Base-by-base conservation (phyloP, 2,329 filamentous ascomycete species). In the Xylaria arbuscula region DNA sequence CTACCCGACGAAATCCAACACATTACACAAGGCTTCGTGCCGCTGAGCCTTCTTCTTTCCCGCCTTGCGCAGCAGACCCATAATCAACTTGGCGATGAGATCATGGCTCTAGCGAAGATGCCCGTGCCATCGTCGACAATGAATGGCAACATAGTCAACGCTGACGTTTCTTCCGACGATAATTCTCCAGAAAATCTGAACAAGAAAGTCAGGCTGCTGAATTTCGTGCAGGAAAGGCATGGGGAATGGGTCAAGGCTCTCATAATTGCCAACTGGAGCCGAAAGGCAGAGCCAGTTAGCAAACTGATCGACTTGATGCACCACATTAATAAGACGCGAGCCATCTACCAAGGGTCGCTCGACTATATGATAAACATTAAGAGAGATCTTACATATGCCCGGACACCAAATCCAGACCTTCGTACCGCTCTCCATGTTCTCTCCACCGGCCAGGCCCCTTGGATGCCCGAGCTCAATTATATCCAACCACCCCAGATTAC, bases 241-340 rank as follows among this genome's bases (percentile, higher is more conserved):
- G 89, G 91, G 36, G 93, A 93, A 82, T 98, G 97, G 85, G 93
- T 97, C 78, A 98, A 99, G 82, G 88, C 94, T 8, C 85, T 98
- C 22, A 93, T 99, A 24, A 90, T 99, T 55, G 90, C 92, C 1
- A 92, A 96, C 80, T 99, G 96, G 96, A 93, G 92, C 77, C 88
- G 92, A 76, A 91, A 92, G 78, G 89, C 91, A 40, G 86, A 89
- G 47, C 89, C 92, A 73, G 92, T 98, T 73, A 92, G 91, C 82
- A 93, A 92, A 79, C 86, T 98, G 69, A 97, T 98, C 72, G 94
- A 98, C 76, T 82, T 99, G 72, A 92, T 92, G 77, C 85, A 86
- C 32, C 93, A 95, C 83, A 85, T 97, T 69, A 86, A 89, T 66
- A 81, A 84, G 66, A 87, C 92, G 74, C 85, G 89, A 69, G 80